These are phyloP conservation scores for Lignosus rhinocerotis DNA, from an alignment of 1,284 basidiomycete genomes.

Conservation along the genomic window DNA sequence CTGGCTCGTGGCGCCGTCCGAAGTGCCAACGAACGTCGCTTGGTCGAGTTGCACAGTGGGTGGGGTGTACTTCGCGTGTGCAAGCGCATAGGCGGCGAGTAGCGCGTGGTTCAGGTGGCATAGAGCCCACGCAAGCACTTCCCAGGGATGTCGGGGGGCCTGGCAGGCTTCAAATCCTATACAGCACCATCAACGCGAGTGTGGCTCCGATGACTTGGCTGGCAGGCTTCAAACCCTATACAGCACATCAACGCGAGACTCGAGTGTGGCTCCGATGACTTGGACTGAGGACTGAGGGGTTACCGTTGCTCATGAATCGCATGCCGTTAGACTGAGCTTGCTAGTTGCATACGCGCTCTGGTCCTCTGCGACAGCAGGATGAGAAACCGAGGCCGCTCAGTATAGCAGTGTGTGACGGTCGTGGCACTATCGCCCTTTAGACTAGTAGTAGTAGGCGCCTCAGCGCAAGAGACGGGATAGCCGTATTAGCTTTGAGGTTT, in stretches of 20 bases:
- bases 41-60: constrained; percentile 1
- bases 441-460: too few species aligned
- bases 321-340: not conserved
- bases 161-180: not conserved
- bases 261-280: not conserved
- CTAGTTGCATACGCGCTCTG: not conserved
- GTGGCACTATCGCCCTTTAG: not conserved
- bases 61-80: not conserved
- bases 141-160: not conserved
- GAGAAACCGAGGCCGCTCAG: not conserved
- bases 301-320: not conserved
- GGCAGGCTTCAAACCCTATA: not conserved
- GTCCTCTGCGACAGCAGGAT: too few species aligned
- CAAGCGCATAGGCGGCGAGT: not conserved
- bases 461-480: too few species aligned
- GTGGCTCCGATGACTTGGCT: not conserved
- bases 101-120: not conserved
- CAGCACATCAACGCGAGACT: not conserved
- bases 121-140: not conserved
- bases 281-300: not conserved
- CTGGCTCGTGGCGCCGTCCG: constrained; percentile 6
- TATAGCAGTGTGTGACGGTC: not conserved
- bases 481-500: too few species aligned
- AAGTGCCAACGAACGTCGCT: constrained; percentile 2
- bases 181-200: not conserved